phyloP scores from a whole-genome alignment of 805 yeast genomes.

The Candida insectalens region DNA sequence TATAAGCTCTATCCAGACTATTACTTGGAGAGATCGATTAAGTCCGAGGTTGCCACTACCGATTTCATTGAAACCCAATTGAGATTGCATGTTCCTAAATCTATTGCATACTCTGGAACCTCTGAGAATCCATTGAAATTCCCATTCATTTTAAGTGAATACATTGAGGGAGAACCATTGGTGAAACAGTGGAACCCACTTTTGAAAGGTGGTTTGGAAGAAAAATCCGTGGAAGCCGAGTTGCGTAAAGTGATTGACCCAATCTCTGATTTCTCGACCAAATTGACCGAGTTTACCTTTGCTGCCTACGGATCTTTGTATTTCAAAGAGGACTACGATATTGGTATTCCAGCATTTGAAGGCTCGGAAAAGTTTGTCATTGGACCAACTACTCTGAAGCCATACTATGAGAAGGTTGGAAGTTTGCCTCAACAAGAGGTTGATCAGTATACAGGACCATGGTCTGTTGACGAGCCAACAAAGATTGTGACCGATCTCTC shows the following conservation, averaged over 20 bases:
- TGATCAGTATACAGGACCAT: constrained; percentile 63
- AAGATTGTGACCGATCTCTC: constrained; percentile 60
- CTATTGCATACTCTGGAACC: constrained; percentile 55
- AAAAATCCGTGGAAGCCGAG: constrained; percentile 37
- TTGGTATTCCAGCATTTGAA: constrained; percentile 34
- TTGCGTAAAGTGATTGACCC: constrained; percentile 61
- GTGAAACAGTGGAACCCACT: constrained; percentile 92
- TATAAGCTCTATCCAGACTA: constrained; percentile 64
- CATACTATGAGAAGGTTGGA: constrained; percentile 61
- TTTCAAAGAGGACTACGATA: constrained; percentile 58
- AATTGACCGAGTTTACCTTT: constrained; percentile 39
- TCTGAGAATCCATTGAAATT: constrained; percentile 52
- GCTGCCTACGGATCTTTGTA: constrained; percentile 75
- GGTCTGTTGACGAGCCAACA: constrained; percentile 48
- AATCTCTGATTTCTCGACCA: constrained; percentile 39
- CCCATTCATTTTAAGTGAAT: constrained; percentile 79
- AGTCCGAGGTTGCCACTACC: constrained; percentile 89
- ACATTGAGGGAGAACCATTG: constrained; percentile 58
- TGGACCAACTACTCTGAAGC: constrained; percentile 82
- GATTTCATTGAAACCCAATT: constrained; percentile 67
- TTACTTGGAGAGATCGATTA: constrained; percentile 56
- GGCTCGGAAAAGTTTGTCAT: constrained; percentile 81
- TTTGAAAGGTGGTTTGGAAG: constrained; percentile 41
- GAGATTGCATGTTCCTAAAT: constrained; percentile 63
- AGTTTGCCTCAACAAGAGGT: constrained; percentile 40